Percentiles rank a stretch among this genome's conserved stretches.
Conservation (phyloP, 179 eudicot genomes). For the Silene coronaria region DNA sequence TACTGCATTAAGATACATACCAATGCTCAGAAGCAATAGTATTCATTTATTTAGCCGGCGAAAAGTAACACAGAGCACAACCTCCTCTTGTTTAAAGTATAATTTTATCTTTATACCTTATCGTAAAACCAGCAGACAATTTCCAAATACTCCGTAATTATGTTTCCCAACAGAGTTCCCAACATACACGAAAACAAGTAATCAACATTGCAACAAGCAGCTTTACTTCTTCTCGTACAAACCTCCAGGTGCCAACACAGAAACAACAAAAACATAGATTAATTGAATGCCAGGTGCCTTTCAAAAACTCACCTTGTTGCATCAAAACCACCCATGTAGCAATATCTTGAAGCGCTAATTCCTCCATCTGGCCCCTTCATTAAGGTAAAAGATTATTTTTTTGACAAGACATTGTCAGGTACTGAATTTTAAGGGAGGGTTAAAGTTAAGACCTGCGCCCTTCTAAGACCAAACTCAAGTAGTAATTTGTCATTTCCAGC, state of each 20-base stretch:
- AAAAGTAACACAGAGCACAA: neutral
- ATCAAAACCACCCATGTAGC: constrained; percentile 95
- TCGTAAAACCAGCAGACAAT: neutral
- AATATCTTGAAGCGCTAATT: constrained; percentile 77
- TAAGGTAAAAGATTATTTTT: neutral
- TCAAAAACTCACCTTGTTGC: constrained; percentile 62
- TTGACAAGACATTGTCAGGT: neutral
- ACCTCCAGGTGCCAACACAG: neutral
- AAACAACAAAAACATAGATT: neutral
- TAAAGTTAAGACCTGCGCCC: constrained; percentile 68
- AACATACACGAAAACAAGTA: neutral
- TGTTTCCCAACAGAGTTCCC: neutral
- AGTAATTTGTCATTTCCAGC: constrained; percentile 83
- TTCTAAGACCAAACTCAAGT: constrained; percentile 92
- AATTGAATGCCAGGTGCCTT: neutral
- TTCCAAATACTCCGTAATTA: neutral
- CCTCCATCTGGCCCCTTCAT: constrained; percentile 95
- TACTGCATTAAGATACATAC: neutral
- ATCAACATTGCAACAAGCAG: neutral
- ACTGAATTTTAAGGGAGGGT: neutral
- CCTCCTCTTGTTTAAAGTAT: neutral
- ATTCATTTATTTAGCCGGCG: neutral
- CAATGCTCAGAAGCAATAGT: neutral
- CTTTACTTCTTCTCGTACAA: constrained; percentile 4
- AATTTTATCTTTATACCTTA: neutral